Evolutionary conservation across 108 stramenopile genomes (phyloP), one percentile per base, ranked within the genome.

Genomic region (Skeletonema marinoi): DNA sequence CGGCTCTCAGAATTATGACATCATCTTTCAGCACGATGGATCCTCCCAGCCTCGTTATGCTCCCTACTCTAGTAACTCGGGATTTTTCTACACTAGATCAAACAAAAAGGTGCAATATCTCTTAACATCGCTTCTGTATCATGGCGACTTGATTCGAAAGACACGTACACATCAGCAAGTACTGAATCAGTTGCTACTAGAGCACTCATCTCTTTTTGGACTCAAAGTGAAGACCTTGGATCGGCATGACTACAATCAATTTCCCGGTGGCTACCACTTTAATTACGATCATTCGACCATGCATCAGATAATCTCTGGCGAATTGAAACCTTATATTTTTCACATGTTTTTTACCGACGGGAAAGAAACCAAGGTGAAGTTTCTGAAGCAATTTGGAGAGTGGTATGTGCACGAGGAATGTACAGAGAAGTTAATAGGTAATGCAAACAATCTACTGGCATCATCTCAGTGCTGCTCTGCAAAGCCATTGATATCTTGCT

Each of bases 11-110:
- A 78, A 84, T 21, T 78, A 83, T 25, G 94, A 95, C 68, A 82
- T 81, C 0, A 83, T 78, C 32, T 96, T 93, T 56, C 89, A 90
- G 75, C 91, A 96, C 71, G 94, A 96, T 64, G 92, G 92, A n/a
- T 88, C 85, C 36, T 73, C 62, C 29, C 31, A 78, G 21, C 14
- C 73, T 7, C 69, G 84, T 4, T 90, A 85, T 60, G 76, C 89
- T 9, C 94, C 94, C 0, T 88, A 84, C 19, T 77, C 65, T 12
- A 87, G 86, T 19, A 70, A 70, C 36, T 50, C 88, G 32, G 93
- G 96, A 2, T 95, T 94, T 74, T 96, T 91, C 84, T 94, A 79
- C 69, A 83, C 94, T 33, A 66, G 87, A 11, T 36, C 81, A 58
- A 88, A 86, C 50, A 31, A 35, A 16, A 62, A 80, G 64, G 88